A percentile compares a stretch with the other conserved stretches of the same genome.
phyloP scores from a whole-genome alignment of 2,329 filamentous ascomycete genomes.

The Fusarium sacchari region DNA sequence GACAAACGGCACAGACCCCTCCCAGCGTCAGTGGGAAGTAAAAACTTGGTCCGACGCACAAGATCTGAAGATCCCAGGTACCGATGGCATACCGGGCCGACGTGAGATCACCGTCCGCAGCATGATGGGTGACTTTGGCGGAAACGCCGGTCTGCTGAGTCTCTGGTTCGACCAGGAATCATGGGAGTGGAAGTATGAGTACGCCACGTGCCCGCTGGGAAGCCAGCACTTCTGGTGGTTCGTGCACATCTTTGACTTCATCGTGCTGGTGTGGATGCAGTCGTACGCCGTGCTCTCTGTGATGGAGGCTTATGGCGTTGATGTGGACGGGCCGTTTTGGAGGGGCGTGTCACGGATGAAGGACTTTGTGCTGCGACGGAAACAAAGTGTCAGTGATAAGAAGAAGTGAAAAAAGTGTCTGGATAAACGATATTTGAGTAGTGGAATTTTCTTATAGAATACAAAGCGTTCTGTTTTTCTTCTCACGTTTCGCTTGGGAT shows the following conservation, averaged over 20 bases:
- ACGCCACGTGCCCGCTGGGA: slow-evolving; percentile 80
- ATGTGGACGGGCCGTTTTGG: slow-evolving; percentile 47
- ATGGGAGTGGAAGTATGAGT: slow-evolving; percentile 85
- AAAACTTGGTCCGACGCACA: slow-evolving; percentile 59
- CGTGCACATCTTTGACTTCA: slow-evolving; percentile 78
- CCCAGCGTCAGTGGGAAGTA: slow-evolving; percentile 62
- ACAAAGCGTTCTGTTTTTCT: slow-evolving; percentile 30
- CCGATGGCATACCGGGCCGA: slow-evolving; percentile 67
- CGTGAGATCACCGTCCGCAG: slow-evolving; percentile 93
- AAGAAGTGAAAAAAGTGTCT: slow-evolving; percentile 33
- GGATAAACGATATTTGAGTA: slow-evolving; percentile 24
- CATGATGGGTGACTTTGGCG: slow-evolving; percentile 98
- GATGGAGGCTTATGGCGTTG: slow-evolving; percentile 47
- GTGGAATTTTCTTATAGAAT: slow-evolving; percentile 23
- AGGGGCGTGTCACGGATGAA: slow-evolving; percentile 29
- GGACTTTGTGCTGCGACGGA: slow-evolving; percentile 20
- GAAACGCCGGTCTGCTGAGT: slow-evolving; percentile 88
- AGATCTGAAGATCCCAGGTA: slow-evolving; percentile 52
- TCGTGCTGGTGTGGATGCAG: slow-evolving; percentile 49
- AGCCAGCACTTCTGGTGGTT: slow-evolving; percentile 95
- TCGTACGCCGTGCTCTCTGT: slow-evolving; percentile 40
- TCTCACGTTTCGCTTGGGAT: neutral
- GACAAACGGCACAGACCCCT: slow-evolving; percentile 53
- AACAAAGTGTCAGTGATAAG: slow-evolving; percentile 28
- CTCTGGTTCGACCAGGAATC: slow-evolving; percentile 83